Base-by-base conservation (phyloP, 441 rosid genomes). In the Pelargonium fulgidum region DNA sequence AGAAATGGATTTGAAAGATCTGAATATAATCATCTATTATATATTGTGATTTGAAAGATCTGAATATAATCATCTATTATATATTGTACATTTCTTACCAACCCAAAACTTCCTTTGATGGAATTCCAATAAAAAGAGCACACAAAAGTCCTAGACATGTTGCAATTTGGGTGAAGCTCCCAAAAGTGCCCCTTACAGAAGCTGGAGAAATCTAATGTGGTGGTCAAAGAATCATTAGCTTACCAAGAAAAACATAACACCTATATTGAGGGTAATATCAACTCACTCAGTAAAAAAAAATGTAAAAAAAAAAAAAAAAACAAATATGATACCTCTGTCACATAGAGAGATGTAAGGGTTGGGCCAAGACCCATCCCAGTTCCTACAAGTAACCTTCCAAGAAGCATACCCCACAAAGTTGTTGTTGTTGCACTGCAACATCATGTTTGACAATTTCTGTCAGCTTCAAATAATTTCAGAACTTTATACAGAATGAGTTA, bases 151-250 rank as follows among this genome's bases (percentile, higher is more conserved):
- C 99, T 76, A 92, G 76, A 80, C 97, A 86, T 56, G 90, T 82
- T n/a, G 97, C 92, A 76, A 94, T 92, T 78, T 94, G 97, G 62
- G 90, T 85, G 80, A 84, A 84, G 82, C 99, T 92, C 74, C 99
- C 99, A 82, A 85, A 92, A 13, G 99, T 85, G 67, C 97, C 98
- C 89, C 99, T 89, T 47, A 92, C 90, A 77, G 79, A 85, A 73
- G 93, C 75, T 48, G 99, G 99, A 69, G 98, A 90, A 74, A 94
- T 87, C 98, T 90, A 68, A 69, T 7, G 20, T 6, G 36, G 52
- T 64, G 36, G 48, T 64, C 19, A 59, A 66, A 70, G 39, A 52
- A 61, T 6, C 26, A 63, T 69, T 61, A 76, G 56, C 63, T 16
- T 66, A 17, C 33, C 7, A 10, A 13, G 29, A 39, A 39, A 41